Evolutionary conservation across 2,329 filamentous ascomycete species (phyloP), one percentile per base, ranked within the genome.

Genomic region (Verticillium klebahnii): DNA sequence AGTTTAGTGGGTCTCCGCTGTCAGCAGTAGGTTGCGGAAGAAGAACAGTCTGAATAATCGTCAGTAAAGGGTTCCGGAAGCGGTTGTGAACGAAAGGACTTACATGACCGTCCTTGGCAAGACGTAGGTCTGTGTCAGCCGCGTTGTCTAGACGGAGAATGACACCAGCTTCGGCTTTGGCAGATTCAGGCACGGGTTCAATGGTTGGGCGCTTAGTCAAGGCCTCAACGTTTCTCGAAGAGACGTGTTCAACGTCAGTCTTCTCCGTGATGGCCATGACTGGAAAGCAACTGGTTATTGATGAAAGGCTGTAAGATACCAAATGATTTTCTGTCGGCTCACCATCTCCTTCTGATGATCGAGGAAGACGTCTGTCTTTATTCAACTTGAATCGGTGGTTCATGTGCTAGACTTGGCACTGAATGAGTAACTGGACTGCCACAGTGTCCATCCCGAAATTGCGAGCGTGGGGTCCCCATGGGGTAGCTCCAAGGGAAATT

Each of bases 1-100:
- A 69, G 58, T 69, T 69, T 4, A 69, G 59, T 2, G 65, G 67
- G 34, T 68, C 66, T 7, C 31, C 45, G 0, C 54, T 60, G 32
- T 68, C 62, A 23, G 64, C 60, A 2, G 64, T 60, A 2, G 66
- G 67, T 31, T 69, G 64, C 5, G 67, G 66, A 7, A 68, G 55
- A 23, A 69, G 62, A 2, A 68, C 57, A 3, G 64, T 68, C 61
- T 66, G 7, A 29, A 3, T 3, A 12, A 11, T 29, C 5, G 34
- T 58, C 11, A 39, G 56, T 55, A n/a, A 2, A 23, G n/a, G 29
- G 9, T 6, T 32, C 34, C 23, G 3, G 2, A n/a, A 23, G 34
- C 5, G 12, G 17, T 14, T 25, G 14, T 29, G 19, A n/a, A 40
- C 8, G 37, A 19, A 29, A 23, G 11, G 15, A 37, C 3, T 58